A percentile compares a stretch with the other conserved stretches of the same genome.
phyloP scores from a whole-genome alignment of 2,329 filamentous ascomycete genomes.

The Aspergillus piperis region DNA sequence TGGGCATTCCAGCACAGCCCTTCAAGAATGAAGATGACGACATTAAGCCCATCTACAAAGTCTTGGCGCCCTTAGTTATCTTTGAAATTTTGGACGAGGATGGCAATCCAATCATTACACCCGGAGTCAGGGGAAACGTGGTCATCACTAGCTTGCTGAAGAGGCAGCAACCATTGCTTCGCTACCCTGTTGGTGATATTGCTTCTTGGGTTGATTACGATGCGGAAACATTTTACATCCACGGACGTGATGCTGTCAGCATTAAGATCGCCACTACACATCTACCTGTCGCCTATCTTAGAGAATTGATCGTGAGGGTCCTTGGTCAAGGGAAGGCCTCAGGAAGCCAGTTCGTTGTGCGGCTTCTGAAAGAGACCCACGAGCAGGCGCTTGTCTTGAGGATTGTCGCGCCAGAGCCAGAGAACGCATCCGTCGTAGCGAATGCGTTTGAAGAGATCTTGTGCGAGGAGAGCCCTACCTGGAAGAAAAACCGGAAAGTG shows the following conservation, averaged over 20 bases:
- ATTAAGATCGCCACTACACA: background rate
- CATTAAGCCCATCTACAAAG: too few species aligned
- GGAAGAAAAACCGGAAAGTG: background rate
- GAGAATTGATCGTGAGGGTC: background rate
- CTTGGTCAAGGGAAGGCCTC: background rate
- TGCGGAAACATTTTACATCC: background rate
- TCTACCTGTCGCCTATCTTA: background rate
- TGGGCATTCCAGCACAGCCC: too few species aligned
- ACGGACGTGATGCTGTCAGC: background rate
- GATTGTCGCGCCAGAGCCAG: too few species aligned
- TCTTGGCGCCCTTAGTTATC: too few species aligned
- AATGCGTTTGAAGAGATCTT: too few species aligned
- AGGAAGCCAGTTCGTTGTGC: background rate
- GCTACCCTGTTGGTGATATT: background rate
- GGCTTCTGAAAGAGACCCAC: background rate
- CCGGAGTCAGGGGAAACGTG: background rate
- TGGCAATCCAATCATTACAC: too few species aligned
- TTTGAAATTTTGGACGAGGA: too few species aligned
- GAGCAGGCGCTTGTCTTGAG: too few species aligned
- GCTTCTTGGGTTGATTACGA: background rate
- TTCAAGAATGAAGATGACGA: too few species aligned
- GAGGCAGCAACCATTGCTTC: background rate
- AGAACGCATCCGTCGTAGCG: too few species aligned
- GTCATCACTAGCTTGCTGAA: background rate
- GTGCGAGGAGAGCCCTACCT: too few species aligned